phyloP scores from a whole-genome alignment of 1,139 yeast species.

The Suhomyces bolitotheri region DNA sequence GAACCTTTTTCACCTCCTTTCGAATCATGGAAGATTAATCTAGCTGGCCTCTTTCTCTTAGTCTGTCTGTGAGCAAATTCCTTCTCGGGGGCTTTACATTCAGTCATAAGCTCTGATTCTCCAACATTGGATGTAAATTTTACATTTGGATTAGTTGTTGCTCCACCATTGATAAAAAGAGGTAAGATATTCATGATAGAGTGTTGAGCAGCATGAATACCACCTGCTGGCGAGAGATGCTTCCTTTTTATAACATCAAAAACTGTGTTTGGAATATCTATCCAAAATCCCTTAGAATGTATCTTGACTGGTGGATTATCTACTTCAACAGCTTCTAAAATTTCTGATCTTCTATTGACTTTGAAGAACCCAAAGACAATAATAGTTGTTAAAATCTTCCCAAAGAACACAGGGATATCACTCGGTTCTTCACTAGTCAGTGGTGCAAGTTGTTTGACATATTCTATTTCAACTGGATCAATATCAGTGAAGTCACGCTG shows the following conservation, averaged over 20 bases:
- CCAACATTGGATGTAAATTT: slow-evolving; percentile 50
- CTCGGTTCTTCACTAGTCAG: slow-evolving; percentile 21
- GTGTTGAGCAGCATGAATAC: slow-evolving; percentile 97
- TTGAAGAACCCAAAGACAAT: slow-evolving; percentile 92
- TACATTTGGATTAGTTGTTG: slow-evolving; percentile 42
- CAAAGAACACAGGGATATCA: slow-evolving; percentile 73
- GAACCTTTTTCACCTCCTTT: slow-evolving; percentile 78
- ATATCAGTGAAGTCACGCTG: slow-evolving; percentile 93
- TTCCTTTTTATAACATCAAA: slow-evolving; percentile 60
- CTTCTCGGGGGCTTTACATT: slow-evolving; percentile 95
- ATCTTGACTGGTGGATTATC: slow-evolving; percentile 78
- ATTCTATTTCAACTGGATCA: slow-evolving; percentile 78
- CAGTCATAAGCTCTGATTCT: slow-evolving; percentile 77
- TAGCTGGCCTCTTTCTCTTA: slow-evolving; percentile 74
- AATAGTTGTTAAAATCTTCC: slow-evolving; percentile 68
- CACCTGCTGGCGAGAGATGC: slow-evolving; percentile 73
- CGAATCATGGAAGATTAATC: slow-evolving; percentile 80
- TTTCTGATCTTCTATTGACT: slow-evolving; percentile 69
- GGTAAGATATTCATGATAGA: slow-evolving; percentile 79
- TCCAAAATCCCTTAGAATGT: slow-evolving; percentile 83
- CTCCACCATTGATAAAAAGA: slow-evolving; percentile 45
- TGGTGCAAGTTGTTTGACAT: slow-evolving; percentile 52
- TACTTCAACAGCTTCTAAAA: slow-evolving; percentile 90
- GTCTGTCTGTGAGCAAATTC: slow-evolving; percentile 80
- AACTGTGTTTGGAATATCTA: slow-evolving; percentile 71